These are phyloP conservation scores for Cenchrus purpureus DNA, from an alignment of 176 grass and related monocot species.

Conservation along the genomic window DNA sequence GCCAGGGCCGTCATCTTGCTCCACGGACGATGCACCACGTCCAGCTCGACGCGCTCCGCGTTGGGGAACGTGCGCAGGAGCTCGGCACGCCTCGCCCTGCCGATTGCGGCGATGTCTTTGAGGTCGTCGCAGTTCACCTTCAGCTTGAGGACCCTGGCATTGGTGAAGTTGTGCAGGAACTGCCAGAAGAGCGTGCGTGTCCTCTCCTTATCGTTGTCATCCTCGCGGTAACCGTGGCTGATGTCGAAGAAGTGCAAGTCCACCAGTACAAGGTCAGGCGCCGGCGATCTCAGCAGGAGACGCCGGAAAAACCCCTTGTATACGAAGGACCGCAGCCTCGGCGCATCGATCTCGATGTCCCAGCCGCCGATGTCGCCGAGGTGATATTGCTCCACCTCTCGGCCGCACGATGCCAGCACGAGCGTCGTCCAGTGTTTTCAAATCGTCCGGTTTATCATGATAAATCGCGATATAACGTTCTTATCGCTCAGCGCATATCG, in stretches of 20 bases:
- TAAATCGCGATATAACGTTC: too few species aligned
- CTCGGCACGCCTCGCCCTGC: neutral
- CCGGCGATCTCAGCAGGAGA: neutral
- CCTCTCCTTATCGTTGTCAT: neutral
- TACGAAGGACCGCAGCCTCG: neutral
- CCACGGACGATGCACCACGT: neutral
- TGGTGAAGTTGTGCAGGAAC: neutral
- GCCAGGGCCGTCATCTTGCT: neutral
- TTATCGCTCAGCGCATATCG: too few species aligned
- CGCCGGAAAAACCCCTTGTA: neutral
- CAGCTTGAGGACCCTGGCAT: slow-evolving; percentile 1
- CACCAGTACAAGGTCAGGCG: neutral
- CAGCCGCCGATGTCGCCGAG: too few species aligned
- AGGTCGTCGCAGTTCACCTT: neutral
- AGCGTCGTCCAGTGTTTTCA: neutral
- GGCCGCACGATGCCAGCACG: neutral
- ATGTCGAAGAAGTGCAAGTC: neutral
- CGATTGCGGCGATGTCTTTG: neutral
- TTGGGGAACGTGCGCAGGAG: neutral
- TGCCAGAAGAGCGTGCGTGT: neutral
- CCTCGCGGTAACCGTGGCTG: too few species aligned
- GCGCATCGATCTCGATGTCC: neutral
- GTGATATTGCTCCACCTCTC: neutral
- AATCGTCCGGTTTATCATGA: too few species aligned
- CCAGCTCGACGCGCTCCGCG: neutral